Conservation (phyloP, 2,329 filamentous ascomycete species). For the Colletotrichum cuscutae region DNA sequence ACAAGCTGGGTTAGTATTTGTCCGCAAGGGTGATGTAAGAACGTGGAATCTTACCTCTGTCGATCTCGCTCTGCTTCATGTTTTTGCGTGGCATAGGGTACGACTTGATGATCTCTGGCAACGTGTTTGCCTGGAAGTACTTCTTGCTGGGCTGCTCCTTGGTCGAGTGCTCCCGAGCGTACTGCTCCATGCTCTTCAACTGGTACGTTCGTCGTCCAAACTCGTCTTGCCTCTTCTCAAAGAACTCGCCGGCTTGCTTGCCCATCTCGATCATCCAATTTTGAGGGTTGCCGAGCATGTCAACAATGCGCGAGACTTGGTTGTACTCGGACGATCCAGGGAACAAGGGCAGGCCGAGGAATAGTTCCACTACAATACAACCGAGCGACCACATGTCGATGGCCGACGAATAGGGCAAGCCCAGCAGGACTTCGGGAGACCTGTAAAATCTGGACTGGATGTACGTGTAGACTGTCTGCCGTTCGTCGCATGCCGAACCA, state of each 20-base stretch:
- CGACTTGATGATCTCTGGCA: slow-evolving; percentile 96
- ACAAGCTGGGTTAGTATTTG: slow-evolving; percentile 38
- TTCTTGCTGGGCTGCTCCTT: slow-evolving; percentile 99
- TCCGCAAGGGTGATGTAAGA: neutral
- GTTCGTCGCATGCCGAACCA: slow-evolving; percentile 96
- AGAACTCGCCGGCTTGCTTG: slow-evolving; percentile 97
- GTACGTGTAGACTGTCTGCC: slow-evolving; percentile 98
- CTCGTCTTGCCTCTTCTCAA: slow-evolving; percentile 91
- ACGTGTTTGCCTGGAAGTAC: slow-evolving; percentile 93
- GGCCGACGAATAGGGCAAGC: slow-evolving; percentile 94
- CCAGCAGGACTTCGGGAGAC: slow-evolving; percentile 95
- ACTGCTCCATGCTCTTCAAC: slow-evolving; percentile 97
- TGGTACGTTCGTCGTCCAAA: slow-evolving; percentile 91
- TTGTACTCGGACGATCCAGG: slow-evolving; percentile 99
- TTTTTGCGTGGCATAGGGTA: slow-evolving; percentile 99
- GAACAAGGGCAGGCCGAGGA: slow-evolving; percentile 92
- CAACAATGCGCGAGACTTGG: slow-evolving; percentile 94
- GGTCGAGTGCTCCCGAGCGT: slow-evolving; percentile 92
- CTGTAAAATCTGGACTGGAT: slow-evolving; percentile 99
- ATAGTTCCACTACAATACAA: slow-evolving; percentile 97
- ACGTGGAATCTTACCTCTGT: slow-evolving; percentile 74
- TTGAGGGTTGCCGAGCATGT: slow-evolving; percentile 96
- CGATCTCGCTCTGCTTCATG: slow-evolving; percentile 97
- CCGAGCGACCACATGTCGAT: slow-evolving; percentile 99
- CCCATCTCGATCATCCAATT: slow-evolving; percentile 99